These are phyloP conservation scores for Aspergillus nanangensis DNA, from an alignment of 495 filamentous ascomycete species.

Conservation along the genomic window DNA sequence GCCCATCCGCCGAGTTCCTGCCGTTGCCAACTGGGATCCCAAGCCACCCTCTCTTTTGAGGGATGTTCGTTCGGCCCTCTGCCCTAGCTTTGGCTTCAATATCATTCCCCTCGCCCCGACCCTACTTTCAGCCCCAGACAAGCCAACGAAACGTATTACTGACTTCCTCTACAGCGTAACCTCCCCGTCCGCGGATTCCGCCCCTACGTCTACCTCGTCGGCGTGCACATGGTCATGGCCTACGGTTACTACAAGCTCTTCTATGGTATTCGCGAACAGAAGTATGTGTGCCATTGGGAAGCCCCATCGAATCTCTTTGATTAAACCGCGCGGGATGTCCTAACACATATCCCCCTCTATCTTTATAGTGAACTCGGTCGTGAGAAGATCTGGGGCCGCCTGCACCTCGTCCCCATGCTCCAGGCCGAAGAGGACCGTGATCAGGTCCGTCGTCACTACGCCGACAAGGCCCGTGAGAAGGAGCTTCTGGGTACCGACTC, in stretches of 20 bases:
- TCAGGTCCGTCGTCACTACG: constrained; percentile 76
- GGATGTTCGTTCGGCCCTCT: too few species aligned
- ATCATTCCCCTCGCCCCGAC: too few species aligned
- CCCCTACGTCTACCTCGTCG: constrained; percentile 69
- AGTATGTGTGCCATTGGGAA: constrained; percentile 52
- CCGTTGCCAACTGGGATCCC: neutral
- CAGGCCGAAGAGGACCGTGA: constrained; percentile 97
- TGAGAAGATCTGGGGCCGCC: constrained; percentile 96
- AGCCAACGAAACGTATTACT: neutral
- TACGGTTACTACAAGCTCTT: constrained; percentile 85
- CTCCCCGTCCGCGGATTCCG: constrained; percentile 88
- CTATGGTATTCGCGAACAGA: constrained; percentile 75
- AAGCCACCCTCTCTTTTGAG: neutral
- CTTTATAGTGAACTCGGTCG: constrained; percentile 75
- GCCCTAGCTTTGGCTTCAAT: neutral
- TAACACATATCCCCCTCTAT: too few species aligned
- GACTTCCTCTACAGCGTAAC: constrained; percentile 62
- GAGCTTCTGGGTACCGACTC: constrained; percentile 76
- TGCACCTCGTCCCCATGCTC: constrained; percentile 85
- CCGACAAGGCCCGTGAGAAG: constrained; percentile 85
- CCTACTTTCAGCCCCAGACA: neutral
- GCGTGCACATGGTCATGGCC: constrained; percentile 68
- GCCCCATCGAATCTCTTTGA: neutral
- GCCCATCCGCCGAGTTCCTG: constrained; percentile 17
- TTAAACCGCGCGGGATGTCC: neutral